phyloP scores from a whole-genome alignment of 2,329 filamentous ascomycete genomes.

The Calonectria fujianensis region DNA sequence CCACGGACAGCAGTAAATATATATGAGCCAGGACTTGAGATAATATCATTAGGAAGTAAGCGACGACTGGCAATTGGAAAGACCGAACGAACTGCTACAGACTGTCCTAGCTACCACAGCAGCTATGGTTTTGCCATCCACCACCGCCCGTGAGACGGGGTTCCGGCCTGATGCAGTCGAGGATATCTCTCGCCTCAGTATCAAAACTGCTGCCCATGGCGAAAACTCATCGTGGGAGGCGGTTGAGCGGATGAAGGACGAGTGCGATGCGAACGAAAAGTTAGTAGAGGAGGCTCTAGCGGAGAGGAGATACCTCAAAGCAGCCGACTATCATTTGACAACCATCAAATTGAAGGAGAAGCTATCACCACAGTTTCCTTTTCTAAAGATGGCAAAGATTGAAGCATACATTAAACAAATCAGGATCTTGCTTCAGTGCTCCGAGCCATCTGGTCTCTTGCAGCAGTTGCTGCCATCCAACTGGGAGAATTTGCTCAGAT shows the following conservation, averaged over 20 bases:
- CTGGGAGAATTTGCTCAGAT: conserved; percentile 7
- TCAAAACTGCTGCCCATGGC: background rate
- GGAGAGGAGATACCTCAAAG: background rate
- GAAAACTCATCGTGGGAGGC: conserved; percentile 17
- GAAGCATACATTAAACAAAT: conserved; percentile 14
- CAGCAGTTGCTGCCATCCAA: background rate
- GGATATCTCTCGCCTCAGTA: background rate
- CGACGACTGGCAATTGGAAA: background rate
- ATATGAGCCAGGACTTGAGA: background rate
- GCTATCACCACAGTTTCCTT: conserved; percentile 6
- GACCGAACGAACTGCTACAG: background rate
- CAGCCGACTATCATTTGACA: conserved; percentile 18
- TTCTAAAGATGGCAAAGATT: background rate
- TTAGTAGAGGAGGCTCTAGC: conserved; percentile 20
- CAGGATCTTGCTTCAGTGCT: background rate
- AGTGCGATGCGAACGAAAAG: conserved; percentile 23
- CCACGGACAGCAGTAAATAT: background rate
- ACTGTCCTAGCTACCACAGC: background rate
- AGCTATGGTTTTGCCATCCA: background rate
- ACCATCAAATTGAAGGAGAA: conserved; percentile 21
- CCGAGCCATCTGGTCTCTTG: background rate
- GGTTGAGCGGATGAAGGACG: conserved; percentile 15
- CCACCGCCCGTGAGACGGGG: background rate
- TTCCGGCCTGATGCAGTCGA: background rate
- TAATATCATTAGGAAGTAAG: background rate